These are phyloP conservation scores for Ophiobolus disseminans DNA, from an alignment of 2,329 filamentous ascomycete genomes.

Conservation along the genomic window DNA sequence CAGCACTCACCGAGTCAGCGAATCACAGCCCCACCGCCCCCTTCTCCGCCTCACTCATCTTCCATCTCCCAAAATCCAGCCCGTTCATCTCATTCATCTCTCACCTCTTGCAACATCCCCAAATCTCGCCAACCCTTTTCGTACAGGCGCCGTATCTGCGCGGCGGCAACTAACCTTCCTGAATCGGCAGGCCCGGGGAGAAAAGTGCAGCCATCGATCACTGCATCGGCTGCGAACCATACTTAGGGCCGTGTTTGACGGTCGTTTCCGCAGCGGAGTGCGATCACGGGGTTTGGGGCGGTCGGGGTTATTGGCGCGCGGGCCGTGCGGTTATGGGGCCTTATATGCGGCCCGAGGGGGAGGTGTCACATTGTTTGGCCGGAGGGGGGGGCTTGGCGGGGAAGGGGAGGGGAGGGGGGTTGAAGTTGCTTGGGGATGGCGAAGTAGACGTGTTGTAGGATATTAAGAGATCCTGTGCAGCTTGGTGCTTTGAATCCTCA, in stretches of 20 bases:
- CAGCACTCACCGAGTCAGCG: conserved; percentile 6
- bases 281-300: conserved; percentile 22
- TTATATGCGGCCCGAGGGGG: conserved; percentile 14
- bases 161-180: conserved; percentile 25
- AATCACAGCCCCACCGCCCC: not conserved
- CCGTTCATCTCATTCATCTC: not conserved
- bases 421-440: not conserved
- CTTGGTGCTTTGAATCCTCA: too few relatives aligned
- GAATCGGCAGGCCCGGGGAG: conserved; percentile 25
- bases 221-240: conserved; percentile 46
- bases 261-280: conserved; percentile 21
- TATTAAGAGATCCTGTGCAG: not conserved
- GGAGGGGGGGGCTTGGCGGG: not conserved
- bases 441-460: not conserved
- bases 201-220: conserved; percentile 30
- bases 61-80: conserved; percentile 1
- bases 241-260: conserved; percentile 21
- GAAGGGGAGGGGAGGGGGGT: not conserved
- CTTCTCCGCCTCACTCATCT: not conserved
- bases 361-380: not conserved
- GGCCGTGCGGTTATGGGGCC: conserved; percentile 9
- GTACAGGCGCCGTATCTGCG: not conserved
- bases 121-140: not conserved
- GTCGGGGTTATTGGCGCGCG: not conserved
- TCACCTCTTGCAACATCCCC: too few relatives aligned